Conservation (phyloP, 139 green algal species). For the Tetradesmus obliquus region DNA sequence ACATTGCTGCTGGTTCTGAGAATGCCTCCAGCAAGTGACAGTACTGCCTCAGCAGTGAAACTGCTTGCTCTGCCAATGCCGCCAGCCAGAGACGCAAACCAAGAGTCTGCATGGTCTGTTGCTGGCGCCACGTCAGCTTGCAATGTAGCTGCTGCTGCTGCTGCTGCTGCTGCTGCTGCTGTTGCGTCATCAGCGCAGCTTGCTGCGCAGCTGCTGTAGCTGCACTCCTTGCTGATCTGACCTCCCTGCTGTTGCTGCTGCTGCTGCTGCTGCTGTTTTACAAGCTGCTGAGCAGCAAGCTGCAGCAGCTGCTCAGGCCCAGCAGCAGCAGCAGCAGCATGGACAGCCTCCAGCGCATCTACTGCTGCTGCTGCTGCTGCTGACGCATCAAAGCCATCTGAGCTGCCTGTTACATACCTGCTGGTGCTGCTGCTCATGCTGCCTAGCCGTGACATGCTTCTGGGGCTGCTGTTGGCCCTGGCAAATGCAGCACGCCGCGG, state of each 20-base stretch:
- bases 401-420: background rate
- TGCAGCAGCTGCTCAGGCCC: background rate
- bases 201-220: background rate
- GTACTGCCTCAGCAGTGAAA: background rate
- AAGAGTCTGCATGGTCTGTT: background rate
- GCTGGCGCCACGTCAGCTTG: no score
- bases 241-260: background rate
- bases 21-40: background rate
- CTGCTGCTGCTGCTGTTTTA: background rate
- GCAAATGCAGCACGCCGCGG: background rate
- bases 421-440: constrained; percentile 13
- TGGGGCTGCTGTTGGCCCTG: background rate
- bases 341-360: no score
- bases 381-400: background rate
- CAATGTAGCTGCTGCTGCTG: background rate
- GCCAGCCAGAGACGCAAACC: background rate
- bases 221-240: background rate
- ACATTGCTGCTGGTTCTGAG: background rate
- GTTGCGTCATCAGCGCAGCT: background rate
- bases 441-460: background rate
- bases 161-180: background rate
- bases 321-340: background rate
- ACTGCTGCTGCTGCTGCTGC: background rate
- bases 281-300: background rate
- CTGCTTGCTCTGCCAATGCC: background rate